phyloP scores from a whole-genome alignment of 441 rosid species.

The Gossypium schwendimanii region DNA sequence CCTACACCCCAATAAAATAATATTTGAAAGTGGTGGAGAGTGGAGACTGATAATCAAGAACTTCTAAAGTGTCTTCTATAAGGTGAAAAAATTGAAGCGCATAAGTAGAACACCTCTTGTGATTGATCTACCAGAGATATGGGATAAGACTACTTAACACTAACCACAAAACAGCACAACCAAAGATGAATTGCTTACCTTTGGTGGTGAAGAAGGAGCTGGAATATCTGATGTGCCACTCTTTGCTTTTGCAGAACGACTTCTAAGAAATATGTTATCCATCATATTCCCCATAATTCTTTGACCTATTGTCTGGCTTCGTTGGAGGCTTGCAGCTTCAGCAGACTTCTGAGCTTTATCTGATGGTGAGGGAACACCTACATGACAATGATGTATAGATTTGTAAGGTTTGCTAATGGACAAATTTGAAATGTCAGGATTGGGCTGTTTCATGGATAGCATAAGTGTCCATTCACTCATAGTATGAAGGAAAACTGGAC shows the following conservation, averaged over 20 bases:
- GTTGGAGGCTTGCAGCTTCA: slow-evolving; percentile 50
- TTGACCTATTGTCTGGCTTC: slow-evolving; percentile 83
- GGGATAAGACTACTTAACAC: not conserved
- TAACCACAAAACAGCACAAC: not conserved
- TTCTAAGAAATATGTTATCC: slow-evolving; percentile 83
- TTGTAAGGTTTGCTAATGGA: not conserved
- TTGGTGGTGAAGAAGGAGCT: slow-evolving; percentile 67
- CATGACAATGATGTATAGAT: not conserved
- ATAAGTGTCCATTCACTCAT: not conserved
- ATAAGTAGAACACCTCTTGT: not conserved
- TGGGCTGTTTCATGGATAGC: not conserved
- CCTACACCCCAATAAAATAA: not conserved
- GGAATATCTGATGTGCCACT: slow-evolving; percentile 47
- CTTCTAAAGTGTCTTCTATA: not conserved
- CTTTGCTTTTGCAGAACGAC: slow-evolving; percentile 70
- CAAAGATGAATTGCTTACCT: slow-evolving; percentile 38
- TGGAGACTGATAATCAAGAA: not conserved
- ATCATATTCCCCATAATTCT: slow-evolving; percentile 77
- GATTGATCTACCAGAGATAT: not conserved
- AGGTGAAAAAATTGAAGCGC: not conserved
- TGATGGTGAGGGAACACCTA: slow-evolving; percentile 83
- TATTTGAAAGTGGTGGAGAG: not conserved
- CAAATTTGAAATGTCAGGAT: not conserved
- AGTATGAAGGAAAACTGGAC: not conserved
- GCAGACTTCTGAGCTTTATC: slow-evolving; percentile 58